Base-by-base conservation (phyloP, 805 yeast species). In the Phaffomyces antillensis region DNA sequence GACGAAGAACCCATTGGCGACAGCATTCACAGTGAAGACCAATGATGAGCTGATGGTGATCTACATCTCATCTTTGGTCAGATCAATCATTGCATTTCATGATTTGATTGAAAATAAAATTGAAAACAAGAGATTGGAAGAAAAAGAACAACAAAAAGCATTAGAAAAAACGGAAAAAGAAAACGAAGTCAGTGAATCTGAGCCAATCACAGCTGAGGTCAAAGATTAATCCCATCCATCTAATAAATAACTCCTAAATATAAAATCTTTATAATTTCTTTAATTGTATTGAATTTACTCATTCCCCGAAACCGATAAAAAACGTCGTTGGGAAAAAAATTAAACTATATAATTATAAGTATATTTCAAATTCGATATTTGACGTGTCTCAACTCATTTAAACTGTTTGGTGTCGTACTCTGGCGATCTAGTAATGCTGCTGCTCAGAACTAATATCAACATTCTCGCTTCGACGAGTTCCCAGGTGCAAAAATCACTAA, bases 21-120 rank as follows among this genome's bases (percentile, higher is more conserved):
- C 82, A 43, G 95, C 98, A 3, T 84, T 91, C 61, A 89, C 95
- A 1, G 76, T 86, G 37, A 93, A 91, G 67, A 88, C 99, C 3
- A 95, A 93, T 61, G 99, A 93, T 61, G 96, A 93, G 65, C 72
- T 95, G 55, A 91, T 95, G 99, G 76, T 88, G 60, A 79, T 93
- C 24, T 95, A 95, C 63, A 80, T 93, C 52, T 79, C 93, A 58
- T 83, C 91, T 42, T 71, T 93, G 57, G 96, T 93, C 23, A 78
- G 98, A 61, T 86, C 98, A 7, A 90, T 95, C 57, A 85, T 93
- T 60, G 95, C 98, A 11, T 91, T 93, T 76, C 96, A 93, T 66
- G 95, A 93, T 63, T 76, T 93, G 64, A 93, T 93, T 61, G 98
- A 93, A 58, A 95, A 95, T 69, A 93, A 93, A 68, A 81, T 93